phyloP scores from a whole-genome alignment of 208 protist species.

The Herpetomonas samuelpessoai region DNA sequence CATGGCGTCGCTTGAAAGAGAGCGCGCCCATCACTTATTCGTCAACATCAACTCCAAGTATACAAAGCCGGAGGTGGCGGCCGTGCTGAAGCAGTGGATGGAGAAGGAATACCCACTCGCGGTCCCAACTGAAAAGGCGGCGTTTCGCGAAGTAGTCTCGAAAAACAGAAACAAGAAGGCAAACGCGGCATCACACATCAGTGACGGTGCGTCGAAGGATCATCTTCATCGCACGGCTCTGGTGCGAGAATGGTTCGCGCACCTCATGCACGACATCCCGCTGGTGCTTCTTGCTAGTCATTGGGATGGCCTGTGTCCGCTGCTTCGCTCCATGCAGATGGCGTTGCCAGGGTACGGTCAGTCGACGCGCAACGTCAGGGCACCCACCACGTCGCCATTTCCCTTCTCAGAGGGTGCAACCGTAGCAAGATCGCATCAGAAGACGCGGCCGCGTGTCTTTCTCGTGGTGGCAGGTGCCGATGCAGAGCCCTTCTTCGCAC shows the following conservation, averaged over 20 bases:
- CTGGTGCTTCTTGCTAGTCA: constrained; percentile 17
- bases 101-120: background rate
- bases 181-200: no score
- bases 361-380: background rate
- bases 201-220: no score
- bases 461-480: no score
- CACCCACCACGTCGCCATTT: background rate
- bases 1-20: background rate
- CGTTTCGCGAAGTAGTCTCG: no score
- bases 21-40: background rate
- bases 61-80: background rate
- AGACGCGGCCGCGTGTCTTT: no score
- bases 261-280: constrained; percentile 14
- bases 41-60: constrained; percentile 7
- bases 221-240: no score
- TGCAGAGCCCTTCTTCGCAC: no score
- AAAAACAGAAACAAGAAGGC: no score
- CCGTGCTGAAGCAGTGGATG: background rate
- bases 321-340: constrained; percentile 15
- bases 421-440: no score
- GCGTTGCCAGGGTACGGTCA: constrained; percentile 8
- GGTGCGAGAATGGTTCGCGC: background rate
- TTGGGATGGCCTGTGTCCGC: constrained; percentile 16
- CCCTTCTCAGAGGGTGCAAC: no score
- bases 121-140: background rate